These are phyloP conservation scores for Alnus rubra DNA, from an alignment of 306 rosid genomes.

Conservation along the genomic window DNA sequence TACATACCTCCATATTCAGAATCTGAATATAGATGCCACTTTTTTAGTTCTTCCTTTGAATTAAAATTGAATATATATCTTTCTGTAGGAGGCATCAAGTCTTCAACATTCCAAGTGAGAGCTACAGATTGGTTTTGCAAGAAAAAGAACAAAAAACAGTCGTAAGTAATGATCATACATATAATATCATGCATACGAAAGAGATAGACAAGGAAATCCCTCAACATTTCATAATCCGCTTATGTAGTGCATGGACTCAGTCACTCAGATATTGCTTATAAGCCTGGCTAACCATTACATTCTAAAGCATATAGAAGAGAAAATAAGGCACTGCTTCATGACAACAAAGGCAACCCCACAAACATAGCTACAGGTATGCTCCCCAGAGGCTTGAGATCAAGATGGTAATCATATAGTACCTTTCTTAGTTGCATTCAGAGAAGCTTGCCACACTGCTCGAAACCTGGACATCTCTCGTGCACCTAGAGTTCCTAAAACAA, in stretches of 20 bases:
- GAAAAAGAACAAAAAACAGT: slow-evolving; percentile 4
- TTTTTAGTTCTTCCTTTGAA: slow-evolving; percentile 74
- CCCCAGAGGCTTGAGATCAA: not conserved
- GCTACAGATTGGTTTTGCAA: slow-evolving; percentile 38
- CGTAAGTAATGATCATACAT: not conserved
- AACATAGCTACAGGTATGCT: not conserved
- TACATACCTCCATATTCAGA: slow-evolving; percentile 81
- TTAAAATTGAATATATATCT: slow-evolving; percentile 75
- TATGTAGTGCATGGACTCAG: not conserved
- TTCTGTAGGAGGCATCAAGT: slow-evolving; percentile 87
- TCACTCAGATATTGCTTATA: not conserved
- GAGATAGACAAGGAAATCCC: not conserved
- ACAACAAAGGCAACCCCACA: not conserved
- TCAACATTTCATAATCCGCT: not conserved
- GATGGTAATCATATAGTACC: slow-evolving; percentile 36
- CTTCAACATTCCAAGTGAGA: slow-evolving; percentile 71
- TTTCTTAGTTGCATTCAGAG: slow-evolving; percentile 75
- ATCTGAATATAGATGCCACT: slow-evolving; percentile 93
- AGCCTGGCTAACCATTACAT: slow-evolving; percentile 1
- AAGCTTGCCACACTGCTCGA: slow-evolving; percentile 67
- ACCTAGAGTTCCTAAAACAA: slow-evolving; percentile 16
- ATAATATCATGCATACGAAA: not conserved
- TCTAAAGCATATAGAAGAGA: not conserved
- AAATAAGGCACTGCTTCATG: not conserved
- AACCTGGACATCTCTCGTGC: slow-evolving; percentile 66